Percentiles rank a stretch among this genome's conserved stretches.
Evolutionary conservation across 2,329 filamentous ascomycete species (phyloP).

Genomic region (Penicillium sp.): DNA sequence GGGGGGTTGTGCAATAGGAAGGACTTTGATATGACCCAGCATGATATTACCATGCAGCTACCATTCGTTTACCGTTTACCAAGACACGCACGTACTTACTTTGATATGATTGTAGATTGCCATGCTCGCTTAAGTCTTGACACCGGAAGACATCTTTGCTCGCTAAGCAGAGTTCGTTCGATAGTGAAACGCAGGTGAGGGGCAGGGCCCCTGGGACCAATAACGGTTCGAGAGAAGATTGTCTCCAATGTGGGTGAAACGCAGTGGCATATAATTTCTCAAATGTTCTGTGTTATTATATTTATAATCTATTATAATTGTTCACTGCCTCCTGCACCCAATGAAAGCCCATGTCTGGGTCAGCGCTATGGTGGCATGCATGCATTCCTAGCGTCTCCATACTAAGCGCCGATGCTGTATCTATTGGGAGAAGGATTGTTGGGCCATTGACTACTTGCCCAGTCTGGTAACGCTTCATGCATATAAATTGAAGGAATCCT

Average conservation of each 20-base stretch:
- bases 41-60: neutral
- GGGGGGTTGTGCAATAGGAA: neutral
- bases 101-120: neutral
- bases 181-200: neutral
- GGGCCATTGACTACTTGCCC: neutral
- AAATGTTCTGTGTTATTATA: neutral
- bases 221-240: neutral
- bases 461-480: neutral
- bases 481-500: too few species aligned
- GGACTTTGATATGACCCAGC: neutral
- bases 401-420: neutral
- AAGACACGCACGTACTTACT: neutral
- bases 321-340: neutral
- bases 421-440: neutral
- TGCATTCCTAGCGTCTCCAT: conserved; percentile 4
- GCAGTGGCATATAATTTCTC: neutral
- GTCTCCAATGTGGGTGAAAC: neutral
- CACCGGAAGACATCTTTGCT: neutral
- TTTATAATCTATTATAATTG: neutral
- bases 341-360: neutral
- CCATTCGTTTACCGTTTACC: neutral
- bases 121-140: neutral
- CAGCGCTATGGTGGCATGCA: neutral
- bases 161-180: neutral
- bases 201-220: neutral